phyloP scores from a whole-genome alignment of 768 basidiomycete species.

The Lactarius sanguifluus region DNA sequence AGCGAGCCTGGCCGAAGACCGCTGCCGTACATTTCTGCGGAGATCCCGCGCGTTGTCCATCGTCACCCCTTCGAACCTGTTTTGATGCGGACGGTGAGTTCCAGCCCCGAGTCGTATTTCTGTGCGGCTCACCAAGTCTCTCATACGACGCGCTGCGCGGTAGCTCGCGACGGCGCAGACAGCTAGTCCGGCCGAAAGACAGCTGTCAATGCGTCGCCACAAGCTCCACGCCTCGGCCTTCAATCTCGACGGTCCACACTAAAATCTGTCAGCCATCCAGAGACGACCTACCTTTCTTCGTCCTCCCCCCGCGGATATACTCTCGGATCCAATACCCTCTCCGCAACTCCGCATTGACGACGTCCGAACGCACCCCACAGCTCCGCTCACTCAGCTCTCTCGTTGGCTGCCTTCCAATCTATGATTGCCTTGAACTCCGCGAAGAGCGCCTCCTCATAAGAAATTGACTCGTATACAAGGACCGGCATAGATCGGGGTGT shows the following conservation, averaged over 20 bases:
- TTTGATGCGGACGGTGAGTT: not conserved
- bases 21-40: not conserved
- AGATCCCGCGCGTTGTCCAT: not conserved
- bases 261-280: not conserved
- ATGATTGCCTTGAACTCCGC: constrained; percentile 14
- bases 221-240: constrained; percentile 6
- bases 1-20: constrained; percentile 11
- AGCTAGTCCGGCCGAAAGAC: constrained; percentile 19
- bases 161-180: constrained; percentile 5
- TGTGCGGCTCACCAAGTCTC: not conserved
- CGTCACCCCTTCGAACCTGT: constrained; percentile 9
- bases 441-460: constrained; percentile 14
- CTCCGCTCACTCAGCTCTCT: not conserved
- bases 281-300: not conserved
- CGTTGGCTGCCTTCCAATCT: not conserved
- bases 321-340: not conserved
- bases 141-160: not conserved
- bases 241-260: not conserved
- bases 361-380: not conserved
- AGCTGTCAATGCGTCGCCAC: constrained; percentile 8
- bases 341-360: not conserved
- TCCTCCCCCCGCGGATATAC: not conserved
- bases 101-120: not conserved
- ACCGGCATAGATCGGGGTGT: not conserved
- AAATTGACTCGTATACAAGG: constrained; percentile 9